A percentile compares a stretch with the other conserved stretches of the same genome.
Conservation (phyloP, 805 yeast genomes). For the Schizosaccharomyces pombe region DNA sequence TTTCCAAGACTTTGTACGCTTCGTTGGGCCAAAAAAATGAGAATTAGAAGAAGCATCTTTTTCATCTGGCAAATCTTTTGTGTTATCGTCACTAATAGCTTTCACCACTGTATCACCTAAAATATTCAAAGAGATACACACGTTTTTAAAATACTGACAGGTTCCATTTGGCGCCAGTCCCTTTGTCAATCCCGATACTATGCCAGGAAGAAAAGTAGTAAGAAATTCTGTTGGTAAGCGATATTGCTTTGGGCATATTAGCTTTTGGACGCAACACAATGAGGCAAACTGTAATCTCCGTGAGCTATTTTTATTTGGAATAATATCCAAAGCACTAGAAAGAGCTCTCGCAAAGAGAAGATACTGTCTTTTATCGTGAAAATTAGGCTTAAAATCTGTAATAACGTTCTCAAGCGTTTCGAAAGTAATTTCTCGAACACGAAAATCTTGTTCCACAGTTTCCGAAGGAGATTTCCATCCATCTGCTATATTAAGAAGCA, state of each 20-base stretch:
- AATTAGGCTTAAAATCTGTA: not conserved
- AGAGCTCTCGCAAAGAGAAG: conserved; percentile 2
- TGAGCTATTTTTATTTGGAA: conserved; percentile 3
- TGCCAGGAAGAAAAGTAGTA: conserved; percentile 15
- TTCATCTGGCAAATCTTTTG: not conserved
- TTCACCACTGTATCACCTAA: not conserved
- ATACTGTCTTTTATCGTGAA: not conserved
- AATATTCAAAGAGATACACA: not conserved
- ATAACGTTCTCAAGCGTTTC: not conserved
- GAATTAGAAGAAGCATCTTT: not conserved
- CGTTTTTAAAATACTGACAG: not conserved
- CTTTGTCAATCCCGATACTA: conserved; percentile 15
- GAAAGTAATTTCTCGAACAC: not conserved
- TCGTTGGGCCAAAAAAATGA: not conserved
- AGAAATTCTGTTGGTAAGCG: conserved; percentile 9
- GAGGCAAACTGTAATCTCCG: conserved; percentile 1
- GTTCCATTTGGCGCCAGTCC: conserved; percentile 16
- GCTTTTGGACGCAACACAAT: not conserved
- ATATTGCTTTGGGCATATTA: not conserved
- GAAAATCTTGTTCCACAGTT: not conserved
- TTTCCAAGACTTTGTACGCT: not conserved
- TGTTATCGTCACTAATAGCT: not conserved
- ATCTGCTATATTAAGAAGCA: not conserved
- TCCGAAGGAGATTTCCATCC: not conserved
- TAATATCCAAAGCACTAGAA: conserved; percentile 3